Conservation (phyloP, 2,329 filamentous ascomycete genomes). For the Aspergillus persii region DNA sequence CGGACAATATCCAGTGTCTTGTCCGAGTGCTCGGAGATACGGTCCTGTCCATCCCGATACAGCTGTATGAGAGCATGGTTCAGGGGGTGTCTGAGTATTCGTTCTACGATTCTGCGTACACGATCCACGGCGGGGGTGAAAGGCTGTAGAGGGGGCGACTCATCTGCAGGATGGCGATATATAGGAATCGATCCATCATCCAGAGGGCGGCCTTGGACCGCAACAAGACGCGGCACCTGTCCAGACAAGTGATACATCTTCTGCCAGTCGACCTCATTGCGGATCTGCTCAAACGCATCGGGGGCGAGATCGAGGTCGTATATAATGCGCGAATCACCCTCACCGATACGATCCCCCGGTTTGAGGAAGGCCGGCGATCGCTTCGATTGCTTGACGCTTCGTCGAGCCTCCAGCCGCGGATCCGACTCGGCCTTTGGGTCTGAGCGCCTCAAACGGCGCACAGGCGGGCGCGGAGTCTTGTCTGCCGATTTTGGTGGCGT, state of each 20-base stretch:
- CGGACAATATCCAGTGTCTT: slow-evolving; percentile 89
- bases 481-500: neutral
- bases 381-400: slow-evolving; percentile 12
- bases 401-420: slow-evolving; percentile 21
- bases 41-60: slow-evolving; percentile 84
- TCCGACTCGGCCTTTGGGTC: slow-evolving; percentile 15
- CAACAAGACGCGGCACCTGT: slow-evolving; percentile 85
- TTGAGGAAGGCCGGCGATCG: slow-evolving; percentile 33
- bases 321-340: slow-evolving; percentile 76
- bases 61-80: slow-evolving; percentile 93
- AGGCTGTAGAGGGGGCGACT: slow-evolving; percentile 71
- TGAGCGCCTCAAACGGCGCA: slow-evolving; percentile 27
- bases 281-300: slow-evolving; percentile 67
- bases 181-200: slow-evolving; percentile 71
- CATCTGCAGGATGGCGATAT: slow-evolving; percentile 93
- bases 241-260: slow-evolving; percentile 91
- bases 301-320: slow-evolving; percentile 62
- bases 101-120: slow-evolving; percentile 68
- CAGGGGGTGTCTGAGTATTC: slow-evolving; percentile 70
- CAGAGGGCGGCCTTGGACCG: slow-evolving; percentile 74
- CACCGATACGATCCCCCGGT: slow-evolving; percentile 62
- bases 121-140: slow-evolving; percentile 72
- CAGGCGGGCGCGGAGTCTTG: slow-evolving; percentile 25
- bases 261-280: slow-evolving; percentile 78
- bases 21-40: slow-evolving; percentile 95